Conservation (phyloP, 106 monocot genomes). For the Vanilla planifolia region DNA sequence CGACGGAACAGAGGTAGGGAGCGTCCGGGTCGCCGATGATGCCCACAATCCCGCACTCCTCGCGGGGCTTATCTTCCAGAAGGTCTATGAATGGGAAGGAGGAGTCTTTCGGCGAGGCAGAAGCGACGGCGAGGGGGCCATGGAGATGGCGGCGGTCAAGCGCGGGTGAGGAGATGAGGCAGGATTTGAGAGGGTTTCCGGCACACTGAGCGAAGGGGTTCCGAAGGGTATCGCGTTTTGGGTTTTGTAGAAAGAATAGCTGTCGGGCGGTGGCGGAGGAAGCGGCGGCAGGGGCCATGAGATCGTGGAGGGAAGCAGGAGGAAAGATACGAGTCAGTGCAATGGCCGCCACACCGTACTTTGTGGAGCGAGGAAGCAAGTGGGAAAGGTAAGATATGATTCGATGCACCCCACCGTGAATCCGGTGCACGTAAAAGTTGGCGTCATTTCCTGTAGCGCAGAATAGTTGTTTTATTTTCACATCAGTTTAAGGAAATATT, state of each 20-base stretch:
- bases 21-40: conserved; percentile 84
- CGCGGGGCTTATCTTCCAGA: conserved; percentile 46
- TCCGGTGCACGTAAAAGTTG: no score
- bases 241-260: not conserved
- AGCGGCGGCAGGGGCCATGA: not conserved
- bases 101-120: not conserved
- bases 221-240: conserved; percentile 1
- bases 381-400: no score
- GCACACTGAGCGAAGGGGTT: not conserved
- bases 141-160: not conserved
- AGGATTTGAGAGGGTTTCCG: not conserved
- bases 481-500: no score
- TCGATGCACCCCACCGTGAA: no score
- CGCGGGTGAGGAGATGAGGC: not conserved
- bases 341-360: no score
- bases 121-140: not conserved
- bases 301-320: not conserved
- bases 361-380: no score
- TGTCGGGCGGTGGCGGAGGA: not conserved
- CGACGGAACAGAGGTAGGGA: conserved; percentile 57
- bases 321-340: no score
- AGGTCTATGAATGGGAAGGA: not conserved
- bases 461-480: no score
- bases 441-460: no score
- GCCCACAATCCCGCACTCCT: conserved; percentile 92